Percentiles rank a stretch among this genome's conserved stretches.
These are phyloP conservation scores for Metarhizium anisopliae DNA, from an alignment of 2,329 filamentous ascomycete species.

Conservation along the genomic window DNA sequence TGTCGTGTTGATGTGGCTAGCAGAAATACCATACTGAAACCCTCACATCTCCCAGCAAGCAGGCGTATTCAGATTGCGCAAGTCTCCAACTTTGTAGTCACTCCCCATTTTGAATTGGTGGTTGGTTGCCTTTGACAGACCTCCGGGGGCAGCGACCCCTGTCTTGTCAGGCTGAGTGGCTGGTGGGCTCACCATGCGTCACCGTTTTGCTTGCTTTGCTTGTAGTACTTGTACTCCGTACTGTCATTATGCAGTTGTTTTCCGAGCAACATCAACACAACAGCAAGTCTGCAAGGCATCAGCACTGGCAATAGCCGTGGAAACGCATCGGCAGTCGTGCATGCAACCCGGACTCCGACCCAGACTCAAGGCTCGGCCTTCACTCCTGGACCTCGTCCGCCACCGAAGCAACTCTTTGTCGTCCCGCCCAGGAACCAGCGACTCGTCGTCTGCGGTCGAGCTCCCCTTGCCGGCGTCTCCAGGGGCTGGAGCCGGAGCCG, in stretches of 20 bases:
- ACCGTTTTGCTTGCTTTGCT: not conserved
- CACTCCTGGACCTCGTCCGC: constrained; percentile 41
- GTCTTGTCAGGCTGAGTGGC: not conserved
- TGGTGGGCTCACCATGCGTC: not conserved
- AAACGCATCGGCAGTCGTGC: constrained; percentile 14
- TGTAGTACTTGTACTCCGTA: not conserved
- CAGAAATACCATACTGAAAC: too few species aligned
- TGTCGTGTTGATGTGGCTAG: too few species aligned
- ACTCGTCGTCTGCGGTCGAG: constrained; percentile 1
- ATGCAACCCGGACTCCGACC: constrained; percentile 45
- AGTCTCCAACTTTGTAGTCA: not conserved
- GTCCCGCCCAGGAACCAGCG: not conserved
- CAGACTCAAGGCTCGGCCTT: constrained; percentile 42
- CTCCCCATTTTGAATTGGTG: too few species aligned
- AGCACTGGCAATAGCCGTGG: not conserved
- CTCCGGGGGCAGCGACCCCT: not conserved
- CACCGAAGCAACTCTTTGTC: constrained; percentile 19
- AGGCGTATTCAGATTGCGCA: not conserved
- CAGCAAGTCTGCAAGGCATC: not conserved
- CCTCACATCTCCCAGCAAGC: too few species aligned
- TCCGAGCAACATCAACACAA: not conserved
- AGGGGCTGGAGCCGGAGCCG: constrained; percentile 1
- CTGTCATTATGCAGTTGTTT: not conserved
- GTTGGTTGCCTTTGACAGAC: too few species aligned
- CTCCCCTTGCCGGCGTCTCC: constrained; percentile 4